Percentiles rank a stretch among this genome's conserved stretches.
Conservation (phyloP, 2,329 filamentous ascomycete species). For the Tolypocladium capitatum region DNA sequence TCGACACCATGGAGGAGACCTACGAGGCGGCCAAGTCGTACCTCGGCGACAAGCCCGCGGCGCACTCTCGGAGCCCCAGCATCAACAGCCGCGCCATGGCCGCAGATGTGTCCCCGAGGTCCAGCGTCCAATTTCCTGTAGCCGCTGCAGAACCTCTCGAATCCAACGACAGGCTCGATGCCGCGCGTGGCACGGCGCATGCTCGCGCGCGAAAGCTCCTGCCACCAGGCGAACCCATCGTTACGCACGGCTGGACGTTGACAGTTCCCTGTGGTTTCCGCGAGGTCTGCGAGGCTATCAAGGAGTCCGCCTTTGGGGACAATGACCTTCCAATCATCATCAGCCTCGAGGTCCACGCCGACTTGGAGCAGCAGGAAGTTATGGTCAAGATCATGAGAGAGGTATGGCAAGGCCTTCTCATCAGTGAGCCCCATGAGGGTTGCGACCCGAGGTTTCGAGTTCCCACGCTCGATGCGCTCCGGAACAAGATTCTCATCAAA, state of each 20-base stretch:
- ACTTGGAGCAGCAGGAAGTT: slow-evolving; percentile 67
- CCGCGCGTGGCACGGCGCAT: slow-evolving; percentile 9
- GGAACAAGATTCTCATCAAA: slow-evolving; percentile 72
- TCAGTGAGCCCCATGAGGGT: slow-evolving; percentile 43
- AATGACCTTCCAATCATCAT: slow-evolving; percentile 77
- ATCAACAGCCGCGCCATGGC: slow-evolving; percentile 18
- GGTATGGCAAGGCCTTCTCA: slow-evolving; percentile 64
- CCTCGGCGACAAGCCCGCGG: slow-evolving; percentile 14
- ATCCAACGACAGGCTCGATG: slow-evolving; percentile 21
- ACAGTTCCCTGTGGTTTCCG: slow-evolving; percentile 80
- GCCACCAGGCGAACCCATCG: slow-evolving; percentile 54
- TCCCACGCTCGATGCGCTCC: slow-evolving; percentile 58
- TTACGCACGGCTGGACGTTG: slow-evolving; percentile 72
- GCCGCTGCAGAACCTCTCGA: slow-evolving; percentile 13
- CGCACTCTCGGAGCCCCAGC: slow-evolving; percentile 27
- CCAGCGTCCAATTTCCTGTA: slow-evolving; percentile 13
- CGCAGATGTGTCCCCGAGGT: slow-evolving; percentile 17
- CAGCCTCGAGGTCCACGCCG: slow-evolving; percentile 82
- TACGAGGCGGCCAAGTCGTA: slow-evolving; percentile 13
- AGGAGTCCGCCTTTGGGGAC: slow-evolving; percentile 61
- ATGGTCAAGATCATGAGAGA: slow-evolving; percentile 94
- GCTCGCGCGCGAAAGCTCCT: slow-evolving; percentile 12
- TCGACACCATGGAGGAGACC: slow-evolving; percentile 19
- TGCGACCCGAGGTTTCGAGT: slow-evolving; percentile 42
- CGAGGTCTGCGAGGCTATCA: slow-evolving; percentile 70